These are phyloP conservation scores for Flaveria floridana DNA, from an alignment of 140 eudicot genomes.

Conservation along the genomic window DNA sequence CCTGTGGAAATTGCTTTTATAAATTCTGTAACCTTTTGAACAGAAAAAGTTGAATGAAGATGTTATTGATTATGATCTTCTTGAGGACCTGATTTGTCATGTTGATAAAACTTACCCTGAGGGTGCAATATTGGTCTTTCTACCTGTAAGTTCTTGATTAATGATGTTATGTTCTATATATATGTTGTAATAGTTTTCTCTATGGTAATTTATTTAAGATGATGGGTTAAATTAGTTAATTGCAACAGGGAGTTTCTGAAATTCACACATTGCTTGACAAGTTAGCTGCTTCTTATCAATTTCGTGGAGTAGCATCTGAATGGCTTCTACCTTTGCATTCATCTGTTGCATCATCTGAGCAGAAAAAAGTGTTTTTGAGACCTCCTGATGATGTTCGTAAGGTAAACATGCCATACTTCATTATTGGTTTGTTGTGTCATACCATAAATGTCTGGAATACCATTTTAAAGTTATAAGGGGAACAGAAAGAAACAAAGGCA, in stretches of 20 bases:
- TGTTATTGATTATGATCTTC: slow-evolving; percentile 86
- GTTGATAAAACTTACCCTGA: slow-evolving; percentile 76
- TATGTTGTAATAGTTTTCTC: not conserved
- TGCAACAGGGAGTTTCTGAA: slow-evolving; percentile 85
- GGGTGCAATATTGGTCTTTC: slow-evolving; percentile 83
- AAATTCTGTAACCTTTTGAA: slow-evolving; percentile 18
- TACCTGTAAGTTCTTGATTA: slow-evolving; percentile 56
- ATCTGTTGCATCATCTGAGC: slow-evolving; percentile 81
- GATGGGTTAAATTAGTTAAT: slow-evolving; percentile 3
- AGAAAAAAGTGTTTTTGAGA: slow-evolving; percentile 70
- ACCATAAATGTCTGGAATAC: slow-evolving; percentile 9
- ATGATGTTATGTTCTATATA: not conserved
- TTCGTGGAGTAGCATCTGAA: slow-evolving; percentile 76
- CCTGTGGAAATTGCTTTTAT: slow-evolving; percentile 16
- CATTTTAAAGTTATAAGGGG: not conserved
- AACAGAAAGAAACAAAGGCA: not conserved
- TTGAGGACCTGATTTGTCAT: slow-evolving; percentile 83
- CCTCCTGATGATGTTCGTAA: slow-evolving; percentile 78
- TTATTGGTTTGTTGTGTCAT: slow-evolving; percentile 7
- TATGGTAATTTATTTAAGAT: slow-evolving; percentile 8
- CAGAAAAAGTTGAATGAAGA: slow-evolving; percentile 93
- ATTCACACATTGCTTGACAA: slow-evolving; percentile 66
- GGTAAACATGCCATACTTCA: slow-evolving; percentile 42
- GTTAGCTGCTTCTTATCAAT: slow-evolving; percentile 73
- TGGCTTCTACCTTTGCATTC: slow-evolving; percentile 95